These are phyloP conservation scores for thale cress (Arabidopsis thaliana) DNA, from an alignment of 345 rosid genomes.

Conservation along the genomic window DNA sequence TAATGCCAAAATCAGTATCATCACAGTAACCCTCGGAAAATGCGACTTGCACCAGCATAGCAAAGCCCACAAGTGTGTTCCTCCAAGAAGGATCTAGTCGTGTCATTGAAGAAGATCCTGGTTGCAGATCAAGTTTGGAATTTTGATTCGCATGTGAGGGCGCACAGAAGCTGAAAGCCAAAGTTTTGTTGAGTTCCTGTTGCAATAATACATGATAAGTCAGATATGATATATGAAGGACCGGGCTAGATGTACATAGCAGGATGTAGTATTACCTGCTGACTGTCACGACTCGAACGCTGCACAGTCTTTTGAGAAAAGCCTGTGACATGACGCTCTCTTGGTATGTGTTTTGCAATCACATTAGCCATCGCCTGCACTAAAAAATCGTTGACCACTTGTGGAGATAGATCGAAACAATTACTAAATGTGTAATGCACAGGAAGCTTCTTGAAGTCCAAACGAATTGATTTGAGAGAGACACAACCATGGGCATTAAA, in stretches of 20 bases:
- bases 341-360: neutral
- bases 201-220: neutral
- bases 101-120: neutral
- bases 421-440: conserved; percentile 25
- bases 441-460: neutral
- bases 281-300: too few relatives aligned
- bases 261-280: neutral
- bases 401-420: conserved; percentile 23
- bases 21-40: neutral
- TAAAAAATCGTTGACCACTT: neutral
- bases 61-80: neutral
- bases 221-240: neutral
- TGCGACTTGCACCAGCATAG: conserved; percentile 1
- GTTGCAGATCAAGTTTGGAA: neutral
- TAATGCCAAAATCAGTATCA: neutral
- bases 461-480: neutral
- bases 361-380: neutral
- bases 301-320: too few relatives aligned
- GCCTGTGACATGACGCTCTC: neutral
- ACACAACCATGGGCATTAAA: conserved; percentile 16
- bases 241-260: neutral
- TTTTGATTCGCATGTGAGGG: neutral
- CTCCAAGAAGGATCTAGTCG: neutral
- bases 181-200: neutral
- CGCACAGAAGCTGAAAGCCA: neutral